These are phyloP conservation scores for Massarina eburnea DNA, from an alignment of 2,329 filamentous ascomycete genomes.

Conservation along the genomic window DNA sequence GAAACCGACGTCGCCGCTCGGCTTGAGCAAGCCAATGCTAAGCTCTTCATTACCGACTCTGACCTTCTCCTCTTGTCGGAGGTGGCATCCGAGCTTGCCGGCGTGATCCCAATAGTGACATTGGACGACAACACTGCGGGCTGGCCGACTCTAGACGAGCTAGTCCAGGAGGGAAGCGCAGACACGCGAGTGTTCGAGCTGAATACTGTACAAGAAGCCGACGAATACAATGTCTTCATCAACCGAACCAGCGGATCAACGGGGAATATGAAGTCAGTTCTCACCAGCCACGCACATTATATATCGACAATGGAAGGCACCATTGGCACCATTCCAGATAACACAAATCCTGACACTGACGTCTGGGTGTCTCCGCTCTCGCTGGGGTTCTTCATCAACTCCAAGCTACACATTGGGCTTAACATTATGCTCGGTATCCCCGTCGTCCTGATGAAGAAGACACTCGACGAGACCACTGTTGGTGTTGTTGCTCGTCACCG, in stretches of 20 bases:
- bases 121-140: background rate
- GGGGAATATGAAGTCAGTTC: conserved; percentile 10
- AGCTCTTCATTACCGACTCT: conserved; percentile 22
- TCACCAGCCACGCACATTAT: conserved; percentile 8
- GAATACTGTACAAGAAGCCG: conserved; percentile 3
- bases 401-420: conserved; percentile 26
- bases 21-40: conserved; percentile 19
- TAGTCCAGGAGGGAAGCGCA: conserved; percentile 1
- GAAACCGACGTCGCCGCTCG: conserved; percentile 21
- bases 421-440: conserved; percentile 31
- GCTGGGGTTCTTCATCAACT: conserved; percentile 30
- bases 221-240: conserved; percentile 17
- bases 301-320: conserved; percentile 18
- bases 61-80: conserved; percentile 13
- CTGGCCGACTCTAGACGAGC: conserved; percentile 1
- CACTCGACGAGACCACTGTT: conserved; percentile 17
- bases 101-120: conserved; percentile 3
- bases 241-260: conserved; percentile 12
- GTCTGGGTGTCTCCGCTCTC: conserved; percentile 25
- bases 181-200: conserved; percentile 7
- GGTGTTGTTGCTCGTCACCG: conserved; percentile 17
- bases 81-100: conserved; percentile 10
- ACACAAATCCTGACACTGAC: conserved; percentile 22
- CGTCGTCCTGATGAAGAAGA: conserved; percentile 20
- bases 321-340: conserved; percentile 17